Conservation (phyloP, 78 protist species). For the Mantamonas sphyraenae region DNA sequence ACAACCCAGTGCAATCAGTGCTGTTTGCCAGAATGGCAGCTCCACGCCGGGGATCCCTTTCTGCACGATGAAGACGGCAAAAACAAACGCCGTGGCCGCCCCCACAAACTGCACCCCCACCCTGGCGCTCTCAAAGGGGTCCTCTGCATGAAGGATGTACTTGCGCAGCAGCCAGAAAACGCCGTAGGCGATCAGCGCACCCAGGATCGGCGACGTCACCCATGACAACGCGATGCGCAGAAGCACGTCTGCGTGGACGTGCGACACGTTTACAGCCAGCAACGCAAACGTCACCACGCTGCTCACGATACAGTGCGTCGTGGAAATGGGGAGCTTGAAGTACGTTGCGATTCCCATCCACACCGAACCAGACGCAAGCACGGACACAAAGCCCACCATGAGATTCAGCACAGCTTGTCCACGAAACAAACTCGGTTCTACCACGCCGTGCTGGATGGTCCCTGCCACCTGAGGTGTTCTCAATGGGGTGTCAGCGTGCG, state of each 20-base stretch:
- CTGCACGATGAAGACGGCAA: background rate
- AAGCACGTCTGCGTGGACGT: too few relatives aligned
- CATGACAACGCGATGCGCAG: conserved; percentile 12
- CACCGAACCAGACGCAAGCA: conserved; percentile 5
- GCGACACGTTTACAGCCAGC: too few relatives aligned
- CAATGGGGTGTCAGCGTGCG: too few relatives aligned
- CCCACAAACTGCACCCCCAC: background rate
- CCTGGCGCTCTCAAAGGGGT: background rate
- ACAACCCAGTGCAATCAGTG: background rate
- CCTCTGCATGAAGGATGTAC: background rate
- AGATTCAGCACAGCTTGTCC: background rate
- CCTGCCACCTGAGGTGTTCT: too few relatives aligned
- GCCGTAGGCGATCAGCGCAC: background rate
- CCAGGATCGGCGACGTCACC: conserved; percentile 20
- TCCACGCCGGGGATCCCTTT: background rate
- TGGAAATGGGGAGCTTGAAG: conserved; percentile 30
- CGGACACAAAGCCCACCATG: conserved; percentile 13
- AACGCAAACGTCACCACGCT: background rate
- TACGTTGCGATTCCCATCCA: conserved; percentile 25
- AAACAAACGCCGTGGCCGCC: background rate
- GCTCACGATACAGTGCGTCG: conserved; percentile 43
- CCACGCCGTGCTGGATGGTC: conserved; percentile 3
- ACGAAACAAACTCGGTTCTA: background rate
- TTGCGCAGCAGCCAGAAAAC: background rate
- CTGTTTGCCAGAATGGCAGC: background rate